Conservation (phyloP, 2,329 filamentous ascomycete species). For the Microdochium trichocladiopsis region DNA sequence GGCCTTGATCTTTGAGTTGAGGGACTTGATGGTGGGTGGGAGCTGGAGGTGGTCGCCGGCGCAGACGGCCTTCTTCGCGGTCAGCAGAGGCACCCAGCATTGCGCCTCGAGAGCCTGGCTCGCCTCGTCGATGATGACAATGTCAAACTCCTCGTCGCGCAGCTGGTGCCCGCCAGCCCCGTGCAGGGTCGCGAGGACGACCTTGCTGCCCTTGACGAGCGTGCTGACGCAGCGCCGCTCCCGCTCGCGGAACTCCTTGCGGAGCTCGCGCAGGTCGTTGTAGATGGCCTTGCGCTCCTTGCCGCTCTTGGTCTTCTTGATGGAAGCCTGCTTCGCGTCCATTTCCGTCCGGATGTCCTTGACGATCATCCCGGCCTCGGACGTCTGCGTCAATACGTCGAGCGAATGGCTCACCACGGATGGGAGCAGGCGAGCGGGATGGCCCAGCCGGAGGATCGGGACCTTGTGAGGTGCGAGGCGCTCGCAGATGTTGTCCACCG, state of each 20-base stretch:
- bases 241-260: slow-evolving; percentile 81
- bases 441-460: slow-evolving; percentile 82
- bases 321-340: slow-evolving; percentile 82
- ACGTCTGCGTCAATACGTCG: slow-evolving; percentile 84
- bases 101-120: slow-evolving; percentile 94
- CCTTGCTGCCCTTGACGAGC: slow-evolving; percentile 70
- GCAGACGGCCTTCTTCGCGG: slow-evolving; percentile 76
- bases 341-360: slow-evolving; percentile 88
- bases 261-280: slow-evolving; percentile 72
- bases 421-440: slow-evolving; percentile 83
- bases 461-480: slow-evolving; percentile 78
- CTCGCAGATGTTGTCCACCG: slow-evolving; percentile 97
- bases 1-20: slow-evolving; percentile 43
- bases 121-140: slow-evolving; percentile 93
- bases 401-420: slow-evolving; percentile 85
- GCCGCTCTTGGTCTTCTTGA: slow-evolving; percentile 79
- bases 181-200: slow-evolving; percentile 88
- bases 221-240: slow-evolving; percentile 75
- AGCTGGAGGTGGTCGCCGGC: slow-evolving; percentile 93
- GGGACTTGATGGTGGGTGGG: slow-evolving; percentile 87
- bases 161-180: slow-evolving; percentile 84
- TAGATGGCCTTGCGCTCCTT: slow-evolving; percentile 78
- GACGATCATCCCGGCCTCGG: slow-evolving; percentile 82
- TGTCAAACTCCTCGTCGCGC: slow-evolving; percentile 75
- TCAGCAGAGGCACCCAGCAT: slow-evolving; percentile 87